A percentile compares a stretch with the other conserved stretches of the same genome.
Evolutionary conservation across 1,284 basidiomycete species (phyloP).

Genomic region (Heimioporus retisporus): DNA sequence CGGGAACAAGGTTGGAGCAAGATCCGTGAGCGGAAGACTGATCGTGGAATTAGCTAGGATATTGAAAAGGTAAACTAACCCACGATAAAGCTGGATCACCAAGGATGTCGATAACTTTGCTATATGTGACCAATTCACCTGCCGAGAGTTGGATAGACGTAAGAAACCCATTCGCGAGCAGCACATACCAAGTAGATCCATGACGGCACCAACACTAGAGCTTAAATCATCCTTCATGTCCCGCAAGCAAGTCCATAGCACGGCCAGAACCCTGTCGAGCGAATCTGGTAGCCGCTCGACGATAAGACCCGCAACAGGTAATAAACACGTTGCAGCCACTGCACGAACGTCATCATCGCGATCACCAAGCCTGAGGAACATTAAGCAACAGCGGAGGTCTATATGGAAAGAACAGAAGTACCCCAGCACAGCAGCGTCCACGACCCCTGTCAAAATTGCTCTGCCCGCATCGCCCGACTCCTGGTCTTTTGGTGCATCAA

Average conservation of each 20-base stretch:
- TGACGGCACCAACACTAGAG: slow-evolving; percentile 96
- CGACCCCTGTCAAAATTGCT: slow-evolving; percentile 78
- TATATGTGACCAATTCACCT: slow-evolving; percentile 88
- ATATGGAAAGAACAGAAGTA: slow-evolving; percentile 48
- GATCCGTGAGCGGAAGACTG: slow-evolving; percentile 80
- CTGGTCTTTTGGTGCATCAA: slow-evolving; percentile 58
- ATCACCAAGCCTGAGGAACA: slow-evolving; percentile 78
- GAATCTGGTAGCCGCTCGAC: slow-evolving; percentile 83
- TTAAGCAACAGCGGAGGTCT: slow-evolving; percentile 22
- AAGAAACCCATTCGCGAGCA: neutral
- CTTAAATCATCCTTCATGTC: slow-evolving; percentile 98
- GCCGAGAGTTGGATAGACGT: slow-evolving; percentile 12
- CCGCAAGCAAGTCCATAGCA: slow-evolving; percentile 92
- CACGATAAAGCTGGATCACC: slow-evolving; percentile 76
- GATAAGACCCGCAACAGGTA: slow-evolving; percentile 88
- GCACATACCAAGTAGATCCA: slow-evolving; percentile 90
- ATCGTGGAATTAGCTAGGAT: slow-evolving; percentile 16
- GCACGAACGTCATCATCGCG: slow-evolving; percentile 97
- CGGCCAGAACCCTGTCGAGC: slow-evolving; percentile 80
- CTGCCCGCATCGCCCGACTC: slow-evolving; percentile 52
- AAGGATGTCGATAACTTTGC: slow-evolving; percentile 84
- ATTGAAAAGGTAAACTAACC: slow-evolving; percentile 41
- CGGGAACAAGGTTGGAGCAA: slow-evolving; percentile 93
- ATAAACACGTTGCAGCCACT: slow-evolving; percentile 93
- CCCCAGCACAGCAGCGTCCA: slow-evolving; percentile 92